A percentile compares a stretch with the other conserved stretches of the same genome.
phyloP scores from a whole-genome alignment of 495 filamentous ascomycete genomes.

The Tirmania nivea region DNA sequence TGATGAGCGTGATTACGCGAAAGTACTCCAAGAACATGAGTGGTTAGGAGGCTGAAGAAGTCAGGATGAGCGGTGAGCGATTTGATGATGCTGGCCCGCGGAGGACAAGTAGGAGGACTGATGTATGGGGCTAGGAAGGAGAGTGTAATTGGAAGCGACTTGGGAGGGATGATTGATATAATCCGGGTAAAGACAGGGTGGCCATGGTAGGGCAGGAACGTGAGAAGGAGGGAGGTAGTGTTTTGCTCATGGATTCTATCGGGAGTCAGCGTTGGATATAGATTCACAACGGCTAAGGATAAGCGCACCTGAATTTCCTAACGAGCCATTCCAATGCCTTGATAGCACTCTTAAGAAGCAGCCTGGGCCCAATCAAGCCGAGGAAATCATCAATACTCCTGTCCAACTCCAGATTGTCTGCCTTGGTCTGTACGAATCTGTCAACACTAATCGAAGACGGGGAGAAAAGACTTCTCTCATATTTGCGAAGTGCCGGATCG shows the following conservation, averaged over 20 bases:
- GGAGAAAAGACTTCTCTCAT: slow-evolving; percentile 57
- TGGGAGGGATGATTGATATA: slow-evolving; percentile 41
- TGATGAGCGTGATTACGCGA: slow-evolving; percentile 47
- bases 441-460: slow-evolving; percentile 77
- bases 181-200: slow-evolving; percentile 64
- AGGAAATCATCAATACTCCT: slow-evolving; percentile 59
- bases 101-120: slow-evolving; percentile 45
- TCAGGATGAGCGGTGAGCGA: slow-evolving; percentile 48
- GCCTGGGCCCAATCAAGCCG: slow-evolving; percentile 45
- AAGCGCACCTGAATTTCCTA: slow-evolving; percentile 58
- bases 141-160: slow-evolving; percentile 30
- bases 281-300: background rate
- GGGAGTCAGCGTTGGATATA: slow-evolving; percentile 17
- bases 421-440: slow-evolving; percentile 54
- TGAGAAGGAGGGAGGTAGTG: slow-evolving; percentile 51
- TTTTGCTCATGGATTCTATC: slow-evolving; percentile 80
- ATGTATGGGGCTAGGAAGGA: slow-evolving; percentile 71
- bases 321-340: slow-evolving; percentile 91
- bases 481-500: slow-evolving; percentile 50
- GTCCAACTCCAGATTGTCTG: slow-evolving; percentile 64
- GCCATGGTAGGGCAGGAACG: slow-evolving; percentile 80
- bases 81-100: slow-evolving; percentile 58
- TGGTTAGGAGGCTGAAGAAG: slow-evolving; percentile 50
- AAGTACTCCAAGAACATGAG: slow-evolving; percentile 49
- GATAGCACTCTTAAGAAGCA: slow-evolving; percentile 64